Percentiles rank a stretch among this genome's conserved stretches.
Conservation (phyloP, 2,329 filamentous ascomycete genomes). For the Arthrobotrys musiformis region DNA sequence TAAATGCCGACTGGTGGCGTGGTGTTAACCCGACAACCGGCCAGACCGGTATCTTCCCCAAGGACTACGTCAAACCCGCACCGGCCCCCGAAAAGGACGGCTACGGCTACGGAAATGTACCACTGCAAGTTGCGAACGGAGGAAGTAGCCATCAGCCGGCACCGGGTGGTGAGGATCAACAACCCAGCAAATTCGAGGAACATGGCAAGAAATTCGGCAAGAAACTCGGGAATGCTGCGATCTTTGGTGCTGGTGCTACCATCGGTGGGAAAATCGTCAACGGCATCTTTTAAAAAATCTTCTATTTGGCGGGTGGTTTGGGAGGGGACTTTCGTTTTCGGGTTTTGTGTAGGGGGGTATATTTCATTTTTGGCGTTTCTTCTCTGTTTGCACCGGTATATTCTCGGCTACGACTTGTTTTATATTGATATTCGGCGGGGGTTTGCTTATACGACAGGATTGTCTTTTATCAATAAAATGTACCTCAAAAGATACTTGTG, state of each 20-base stretch:
- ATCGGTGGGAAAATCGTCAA: conserved; percentile 91
- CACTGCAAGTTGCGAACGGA: conserved; percentile 56
- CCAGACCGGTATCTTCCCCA: conserved; percentile 92
- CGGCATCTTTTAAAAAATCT: conserved; percentile 87
- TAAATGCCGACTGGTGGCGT: conserved; percentile 98
- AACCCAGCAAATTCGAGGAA: conserved; percentile 74
- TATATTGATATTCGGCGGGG: not conserved
- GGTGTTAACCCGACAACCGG: conserved; percentile 85
- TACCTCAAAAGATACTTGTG: not conserved
- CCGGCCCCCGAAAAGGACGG: conserved; percentile 65
- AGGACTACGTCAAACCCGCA: conserved; percentile 80
- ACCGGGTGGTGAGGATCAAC: conserved; percentile 63
- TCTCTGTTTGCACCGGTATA: not conserved
- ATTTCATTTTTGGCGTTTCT: not conserved
- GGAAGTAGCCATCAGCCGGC: conserved; percentile 71
- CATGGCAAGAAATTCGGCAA: conserved; percentile 95
- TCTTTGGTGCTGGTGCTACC: conserved; percentile 92
- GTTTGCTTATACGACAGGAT: conserved; percentile 1
- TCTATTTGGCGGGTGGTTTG: not conserved
- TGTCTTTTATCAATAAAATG: not conserved
- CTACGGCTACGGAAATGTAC: conserved; percentile 58
- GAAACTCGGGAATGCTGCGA: conserved; percentile 84
- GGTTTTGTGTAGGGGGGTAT: not conserved
- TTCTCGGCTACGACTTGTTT: not conserved
- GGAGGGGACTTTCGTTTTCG: not conserved